Base-by-base conservation (phyloP, 2,329 filamentous ascomycete species). In the Arthrobotrys conoides region DNA sequence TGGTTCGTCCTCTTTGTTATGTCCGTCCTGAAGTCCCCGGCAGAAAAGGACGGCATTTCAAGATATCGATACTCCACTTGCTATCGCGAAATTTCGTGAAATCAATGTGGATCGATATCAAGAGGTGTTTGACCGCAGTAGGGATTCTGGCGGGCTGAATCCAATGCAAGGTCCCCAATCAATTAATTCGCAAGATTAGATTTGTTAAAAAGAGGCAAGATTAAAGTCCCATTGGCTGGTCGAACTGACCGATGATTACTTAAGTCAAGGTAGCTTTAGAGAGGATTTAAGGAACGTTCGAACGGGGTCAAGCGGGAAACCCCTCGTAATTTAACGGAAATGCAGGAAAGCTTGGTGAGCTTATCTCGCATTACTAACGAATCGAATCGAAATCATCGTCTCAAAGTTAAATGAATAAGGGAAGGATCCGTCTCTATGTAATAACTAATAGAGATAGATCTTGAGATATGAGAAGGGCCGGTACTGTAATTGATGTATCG, bases 281-380 rank as follows among this genome's bases (percentile, higher is more conserved):
- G 27, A 30, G 3, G 27, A 30, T 3, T 30, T 6, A n/a, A 33
- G 16, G 16, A 36, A 36, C 27, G 18, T 3, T n/a, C 0, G 22
- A 24, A 46, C n/a, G 18, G 33, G 53, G 10, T 22, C 22, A 9
- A 9, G 36, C 33, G 27, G 51, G 16, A 33, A 20, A n/a, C n/a
- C 18, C 55, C n/a, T 27, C 33, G 57, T 44, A 44, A 61, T 61
- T 61, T 61, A 61, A 61, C 57, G 57, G 57, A 44, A 44, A 61
- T 61, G 57, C 57, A 61, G 57, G 20, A 61, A 44, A 44, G 57
- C 57, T 61, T 61, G 57, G 57, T 61, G 57, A 61, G 57, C 57
- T 61, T 61, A 44, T 61, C 36, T 24, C 18, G 3, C 12, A n/a
- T 41, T 14, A 44, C 20, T 24, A 61, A 27, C 10, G 3, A 16